Conservation (phyloP, 768 basidiomycete genomes). For the Heimioporus sp. region DNA sequence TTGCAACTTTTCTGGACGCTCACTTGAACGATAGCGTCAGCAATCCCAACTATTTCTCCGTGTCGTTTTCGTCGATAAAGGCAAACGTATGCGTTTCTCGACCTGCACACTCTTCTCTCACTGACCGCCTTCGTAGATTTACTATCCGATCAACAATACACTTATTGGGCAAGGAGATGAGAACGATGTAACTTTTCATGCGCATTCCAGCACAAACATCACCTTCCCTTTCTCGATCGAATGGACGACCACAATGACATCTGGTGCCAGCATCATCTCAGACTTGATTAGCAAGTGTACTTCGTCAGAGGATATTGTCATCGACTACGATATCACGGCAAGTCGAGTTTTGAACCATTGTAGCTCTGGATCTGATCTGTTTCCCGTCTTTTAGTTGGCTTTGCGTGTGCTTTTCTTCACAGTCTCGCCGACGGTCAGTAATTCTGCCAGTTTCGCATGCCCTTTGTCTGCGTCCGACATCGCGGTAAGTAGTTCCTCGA, state of each 20-base stretch:
- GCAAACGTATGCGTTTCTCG: slow-evolving; percentile 45
- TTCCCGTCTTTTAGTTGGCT: slow-evolving; percentile 45
- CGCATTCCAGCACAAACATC: slow-evolving; percentile 59
- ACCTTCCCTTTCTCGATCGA: slow-evolving; percentile 72
- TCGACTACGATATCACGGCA: slow-evolving; percentile 69
- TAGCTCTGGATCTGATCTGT: slow-evolving; percentile 8
- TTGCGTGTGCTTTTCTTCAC: slow-evolving; percentile 63
- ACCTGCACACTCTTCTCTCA: slow-evolving; percentile 1
- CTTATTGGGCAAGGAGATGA: slow-evolving; percentile 62
- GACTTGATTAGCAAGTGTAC: slow-evolving; percentile 66
- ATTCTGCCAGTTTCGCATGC: slow-evolving; percentile 60
- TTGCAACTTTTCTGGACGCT: background rate
- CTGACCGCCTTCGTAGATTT: slow-evolving; percentile 43
- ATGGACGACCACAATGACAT: slow-evolving; percentile 56
- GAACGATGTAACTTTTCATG: slow-evolving; percentile 43
- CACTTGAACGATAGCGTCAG: slow-evolving; percentile 49
- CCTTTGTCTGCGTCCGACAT: slow-evolving; percentile 45
- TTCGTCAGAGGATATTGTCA: slow-evolving; percentile 48
- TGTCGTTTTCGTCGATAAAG: slow-evolving; percentile 60
- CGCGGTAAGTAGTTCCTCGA: slow-evolving; percentile 10
- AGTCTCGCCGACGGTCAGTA: slow-evolving; percentile 64
- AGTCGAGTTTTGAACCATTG: background rate
- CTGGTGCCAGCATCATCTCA: slow-evolving; percentile 49
- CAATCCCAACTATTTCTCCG: slow-evolving; percentile 82
- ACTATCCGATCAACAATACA: slow-evolving; percentile 74